Base-by-base conservation (phyloP, 1,284 basidiomycete species). In the Gomphus bonarii region DNA sequence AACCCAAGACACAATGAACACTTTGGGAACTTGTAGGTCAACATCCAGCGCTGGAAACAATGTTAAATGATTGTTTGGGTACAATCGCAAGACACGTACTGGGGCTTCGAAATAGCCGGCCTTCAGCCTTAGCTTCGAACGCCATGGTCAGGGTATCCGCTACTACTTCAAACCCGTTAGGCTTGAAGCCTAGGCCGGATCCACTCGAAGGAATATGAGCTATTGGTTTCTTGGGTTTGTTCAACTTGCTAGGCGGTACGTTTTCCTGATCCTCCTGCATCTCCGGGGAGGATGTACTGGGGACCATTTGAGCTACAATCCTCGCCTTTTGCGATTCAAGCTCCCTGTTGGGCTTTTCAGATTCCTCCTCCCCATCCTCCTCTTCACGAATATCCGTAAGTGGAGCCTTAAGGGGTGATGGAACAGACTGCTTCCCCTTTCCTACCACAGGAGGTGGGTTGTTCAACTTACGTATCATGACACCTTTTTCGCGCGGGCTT, bases 1-100 rank as follows among this genome's bases (percentile, higher is more conserved):
- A 49, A 98, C 88, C 95, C 95, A 99, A 9, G 90, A 92, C 1
- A 91, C 90, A 63, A 99, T 91, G 71, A 98, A 99, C 14, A 95
- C 86, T 55, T 77, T 79, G 42, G 94, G 90, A 12, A 84, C 77
- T 0, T 79, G 78, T 3, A 86, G 71, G 40, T 71, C 65, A 4
- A 67, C 66, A 54, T 81, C 77, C 60, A 75, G 72, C 53, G 60
- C 46, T 55, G 30, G 12, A 48, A 53, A 42, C 25, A 25, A 53
- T 30, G 46, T 38, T 25, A 56, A 20, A 42, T 8, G 42, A 14
- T 7, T n/a, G 52, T n/a, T 16, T 33, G 40, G 25, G 44, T 38
- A 43, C 54, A 36, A 55, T 56, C 7, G 48, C 58, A 57, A 8
- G 43, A 54, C 31, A 1, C 72, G 63, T 51, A 73, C 79, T 70